Evolutionary conservation across 495 filamentous ascomycete species (phyloP).

Genomic region (Neurospora sp.): DNA sequence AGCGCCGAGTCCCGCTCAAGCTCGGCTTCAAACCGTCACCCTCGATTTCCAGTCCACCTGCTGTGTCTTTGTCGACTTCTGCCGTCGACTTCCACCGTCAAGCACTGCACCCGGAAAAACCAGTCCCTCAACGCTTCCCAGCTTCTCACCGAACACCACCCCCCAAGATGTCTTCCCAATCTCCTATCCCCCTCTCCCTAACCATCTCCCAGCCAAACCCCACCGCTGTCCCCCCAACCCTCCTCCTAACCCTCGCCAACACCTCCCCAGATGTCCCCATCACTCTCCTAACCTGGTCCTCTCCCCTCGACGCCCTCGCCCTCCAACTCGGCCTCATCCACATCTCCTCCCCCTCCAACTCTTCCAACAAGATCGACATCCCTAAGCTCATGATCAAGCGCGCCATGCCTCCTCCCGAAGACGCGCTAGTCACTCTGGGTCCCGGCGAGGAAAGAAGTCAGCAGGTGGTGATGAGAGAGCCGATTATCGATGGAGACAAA

Average conservation of each 20-base stretch:
- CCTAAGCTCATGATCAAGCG: constrained; percentile 36
- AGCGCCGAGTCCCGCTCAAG: neutral
- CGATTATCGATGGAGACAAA: neutral
- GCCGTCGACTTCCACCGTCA: neutral
- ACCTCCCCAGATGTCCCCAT: constrained; percentile 23
- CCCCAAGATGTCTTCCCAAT: neutral
- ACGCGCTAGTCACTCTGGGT: constrained; percentile 34
- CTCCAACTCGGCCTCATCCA: constrained; percentile 36
- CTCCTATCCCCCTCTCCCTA: neutral
- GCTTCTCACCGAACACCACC: neutral
- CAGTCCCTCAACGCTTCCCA: neutral
- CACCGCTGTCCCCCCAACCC: constrained; percentile 4
- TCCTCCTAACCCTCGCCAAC: constrained; percentile 31
- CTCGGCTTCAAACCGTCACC: neutral
- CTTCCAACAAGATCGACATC: constrained; percentile 22
- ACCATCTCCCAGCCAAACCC: neutral
- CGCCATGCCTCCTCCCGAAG: constrained; percentile 29
- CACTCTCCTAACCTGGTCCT: constrained; percentile 39
- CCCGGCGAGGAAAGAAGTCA: constrained; percentile 7
- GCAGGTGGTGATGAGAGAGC: neutral
- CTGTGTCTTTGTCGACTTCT: neutral
- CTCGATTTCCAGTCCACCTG: neutral
- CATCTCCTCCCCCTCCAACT: constrained; percentile 21
- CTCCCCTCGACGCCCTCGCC: constrained; percentile 39
- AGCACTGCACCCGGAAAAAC: no score